These are phyloP conservation scores for Aureobasidium subglaciale DNA, from an alignment of 2,329 filamentous ascomycete genomes.

Conservation along the genomic window DNA sequence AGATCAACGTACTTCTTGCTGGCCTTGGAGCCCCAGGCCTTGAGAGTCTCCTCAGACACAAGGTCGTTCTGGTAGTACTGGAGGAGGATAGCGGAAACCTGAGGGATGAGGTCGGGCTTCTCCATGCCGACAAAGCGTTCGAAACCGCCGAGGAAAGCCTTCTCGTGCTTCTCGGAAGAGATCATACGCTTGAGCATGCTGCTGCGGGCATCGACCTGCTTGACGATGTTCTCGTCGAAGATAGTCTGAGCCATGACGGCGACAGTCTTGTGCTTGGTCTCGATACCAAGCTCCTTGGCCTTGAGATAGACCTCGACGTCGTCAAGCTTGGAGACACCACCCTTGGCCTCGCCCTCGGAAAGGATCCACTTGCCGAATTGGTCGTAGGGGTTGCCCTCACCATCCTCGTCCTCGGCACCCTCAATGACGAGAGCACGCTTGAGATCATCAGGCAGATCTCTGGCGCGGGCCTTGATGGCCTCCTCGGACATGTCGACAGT, in stretches of 20 bases:
- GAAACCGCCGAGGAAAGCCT: constrained; percentile 87
- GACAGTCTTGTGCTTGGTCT: constrained; percentile 87
- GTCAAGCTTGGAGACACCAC: constrained; percentile 69
- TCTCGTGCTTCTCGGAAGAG: constrained; percentile 88
- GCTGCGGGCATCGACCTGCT: constrained; percentile 78
- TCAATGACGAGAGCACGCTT: constrained; percentile 72
- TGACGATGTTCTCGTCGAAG: constrained; percentile 82
- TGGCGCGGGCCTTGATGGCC: constrained; percentile 88
- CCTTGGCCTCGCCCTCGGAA: constrained; percentile 61
- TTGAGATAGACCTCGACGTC: constrained; percentile 93
- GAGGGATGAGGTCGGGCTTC: constrained; percentile 67
- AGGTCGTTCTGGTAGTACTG: constrained; percentile 88
- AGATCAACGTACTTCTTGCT: constrained; percentile 98
- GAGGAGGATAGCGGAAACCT: constrained; percentile 80
- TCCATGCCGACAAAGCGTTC: constrained; percentile 87
- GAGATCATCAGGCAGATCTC: constrained; percentile 87
- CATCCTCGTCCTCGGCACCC: constrained; percentile 73
- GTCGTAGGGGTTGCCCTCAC: constrained; percentile 75
- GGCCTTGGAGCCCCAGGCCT: constrained; percentile 86
- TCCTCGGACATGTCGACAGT: constrained; percentile 94
- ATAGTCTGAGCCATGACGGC: constrained; percentile 88
- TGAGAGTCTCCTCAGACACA: constrained; percentile 78
- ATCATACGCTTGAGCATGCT: constrained; percentile 82
- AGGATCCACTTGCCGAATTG: constrained; percentile 90
- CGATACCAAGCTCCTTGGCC: constrained; percentile 91